Evolutionary conservation across 2,329 filamentous ascomycete species (phyloP).

Genomic region (Neopestalotiopsis clavispora): DNA sequence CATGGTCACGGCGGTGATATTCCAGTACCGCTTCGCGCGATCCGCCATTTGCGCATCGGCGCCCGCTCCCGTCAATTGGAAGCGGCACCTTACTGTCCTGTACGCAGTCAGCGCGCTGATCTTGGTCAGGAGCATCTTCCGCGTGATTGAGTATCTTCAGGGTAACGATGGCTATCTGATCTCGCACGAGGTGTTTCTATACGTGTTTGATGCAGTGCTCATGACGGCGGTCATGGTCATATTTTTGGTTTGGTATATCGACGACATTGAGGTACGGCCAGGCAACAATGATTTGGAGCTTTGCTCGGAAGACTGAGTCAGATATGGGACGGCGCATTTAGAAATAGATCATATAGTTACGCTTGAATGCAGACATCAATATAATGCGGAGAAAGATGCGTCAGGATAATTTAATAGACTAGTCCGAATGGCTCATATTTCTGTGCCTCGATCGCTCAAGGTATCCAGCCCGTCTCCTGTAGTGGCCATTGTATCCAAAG

Average conservation of each 20-base stretch:
- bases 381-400: too few species aligned
- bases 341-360: neutral
- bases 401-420: too few species aligned
- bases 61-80: constrained; percentile 27
- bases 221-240: constrained; percentile 44
- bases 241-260: constrained; percentile 35
- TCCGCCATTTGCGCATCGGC: constrained; percentile 13
- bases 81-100: constrained; percentile 43
- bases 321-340: neutral
- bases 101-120: constrained; percentile 50
- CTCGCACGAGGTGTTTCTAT: constrained; percentile 44
- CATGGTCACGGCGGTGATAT: constrained; percentile 44
- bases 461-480: constrained; percentile 31
- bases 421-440: too few species aligned
- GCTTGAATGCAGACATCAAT: neutral
- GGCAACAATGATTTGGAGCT: neutral
- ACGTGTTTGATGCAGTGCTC: constrained; percentile 44
- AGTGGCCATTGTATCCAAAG: constrained; percentile 25
- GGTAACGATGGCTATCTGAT: constrained; percentile 48
- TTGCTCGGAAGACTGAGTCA: neutral
- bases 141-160: constrained; percentile 51
- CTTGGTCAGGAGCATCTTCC: constrained; percentile 48
- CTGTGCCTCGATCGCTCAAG: neutral
- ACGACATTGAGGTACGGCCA: neutral
- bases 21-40: constrained; percentile 38